Evolutionary conservation across 163 green algal species (phyloP), one percentile per base, ranked within the genome.

Genomic region (Picocystis sp.): DNA sequence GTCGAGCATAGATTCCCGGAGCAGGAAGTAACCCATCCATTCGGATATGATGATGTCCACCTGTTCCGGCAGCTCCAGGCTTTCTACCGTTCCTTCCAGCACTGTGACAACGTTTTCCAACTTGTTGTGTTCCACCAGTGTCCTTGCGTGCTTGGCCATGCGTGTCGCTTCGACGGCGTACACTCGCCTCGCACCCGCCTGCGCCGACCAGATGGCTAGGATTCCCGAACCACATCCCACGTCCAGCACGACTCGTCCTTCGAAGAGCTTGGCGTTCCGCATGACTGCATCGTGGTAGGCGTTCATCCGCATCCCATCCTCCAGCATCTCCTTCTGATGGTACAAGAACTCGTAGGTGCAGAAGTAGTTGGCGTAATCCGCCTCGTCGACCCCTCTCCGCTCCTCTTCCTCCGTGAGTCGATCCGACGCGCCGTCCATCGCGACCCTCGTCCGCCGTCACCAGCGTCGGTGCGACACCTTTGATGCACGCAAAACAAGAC

Each of bases 291-390:
- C 71, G 69, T 87, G 89, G 64, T 98, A 98, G 22, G 84, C 82
- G 5, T 83, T 80, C 13, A 92, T 98, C 15, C 89, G 75, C 65
- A 92, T 89, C 66, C 90, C 80, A 64, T 98, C 89, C 64, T 94
- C 85, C 22, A 63, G 42, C 67, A 76, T 76, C 25, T 76, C 55
- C 49, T 76, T 76, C 81, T 93, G 85, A 52, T 95, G 85, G 43
- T 93, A 95, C 5, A 95, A 68, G 50, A 80, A 95, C 0, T 67
- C 74, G 61, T 96, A 95, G 2, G 85, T 92, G 56, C 79, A 94
- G 55, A 97, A 97, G 60, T 97, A 97, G 64, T 95, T 94, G 17
- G 87, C 84, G 56, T 82, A 94, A 66, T 95, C 87, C 45, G 76
- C 80, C 14, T 55, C 62, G 25, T 84, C 79, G 17, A 19, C 17